These are phyloP conservation scores for Cryptococcus depauperatus DNA, from an alignment of 1,284 basidiomycete genomes.

Conservation along the genomic window DNA sequence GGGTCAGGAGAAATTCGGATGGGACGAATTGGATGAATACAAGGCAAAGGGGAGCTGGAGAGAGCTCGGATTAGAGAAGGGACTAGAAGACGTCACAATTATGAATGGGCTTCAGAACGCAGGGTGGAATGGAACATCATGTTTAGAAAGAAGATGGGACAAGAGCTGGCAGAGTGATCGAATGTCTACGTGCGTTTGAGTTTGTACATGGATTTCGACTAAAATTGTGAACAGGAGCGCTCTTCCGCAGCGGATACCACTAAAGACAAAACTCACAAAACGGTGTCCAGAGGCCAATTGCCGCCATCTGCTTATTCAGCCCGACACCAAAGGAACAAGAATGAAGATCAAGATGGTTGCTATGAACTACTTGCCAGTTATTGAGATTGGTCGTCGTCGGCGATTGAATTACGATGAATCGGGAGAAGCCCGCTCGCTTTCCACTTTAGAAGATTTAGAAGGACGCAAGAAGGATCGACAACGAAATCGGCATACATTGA, in stretches of 20 bases:
- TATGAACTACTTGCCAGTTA: slow-evolving; percentile 81
- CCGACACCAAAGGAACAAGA: slow-evolving; percentile 88
- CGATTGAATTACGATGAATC: slow-evolving; percentile 11
- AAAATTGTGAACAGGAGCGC: slow-evolving; percentile 1
- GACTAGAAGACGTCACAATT: slow-evolving; percentile 37
- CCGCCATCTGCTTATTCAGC: slow-evolving; percentile 93
- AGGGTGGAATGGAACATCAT: slow-evolving; percentile 56
- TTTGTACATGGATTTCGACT: not conserved
- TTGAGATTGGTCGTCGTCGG: slow-evolving; percentile 55
- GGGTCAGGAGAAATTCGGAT: slow-evolving; percentile 16
- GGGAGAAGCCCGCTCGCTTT: not conserved
- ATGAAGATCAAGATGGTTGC: slow-evolving; percentile 98
- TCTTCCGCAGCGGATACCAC: slow-evolving; percentile 75
- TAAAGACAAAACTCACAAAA: slow-evolving; percentile 88
- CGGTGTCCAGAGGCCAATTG: slow-evolving; percentile 73
- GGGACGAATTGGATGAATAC: slow-evolving; percentile 40
- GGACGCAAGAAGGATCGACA: slow-evolving; percentile 18
- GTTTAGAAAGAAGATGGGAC: slow-evolving; percentile 69
- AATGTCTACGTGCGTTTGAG: slow-evolving; percentile 54
- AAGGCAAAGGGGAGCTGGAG: slow-evolving; percentile 31
- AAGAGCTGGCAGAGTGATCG: slow-evolving; percentile 67
- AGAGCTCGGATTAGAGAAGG: slow-evolving; percentile 16
- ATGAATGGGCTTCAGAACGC: slow-evolving; percentile 56
- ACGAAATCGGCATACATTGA: slow-evolving; percentile 8
- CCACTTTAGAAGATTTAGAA: slow-evolving; percentile 18